Conservation (phyloP, 108 stramenopile genomes). For the Cyclostephanos tholiformis region DNA sequence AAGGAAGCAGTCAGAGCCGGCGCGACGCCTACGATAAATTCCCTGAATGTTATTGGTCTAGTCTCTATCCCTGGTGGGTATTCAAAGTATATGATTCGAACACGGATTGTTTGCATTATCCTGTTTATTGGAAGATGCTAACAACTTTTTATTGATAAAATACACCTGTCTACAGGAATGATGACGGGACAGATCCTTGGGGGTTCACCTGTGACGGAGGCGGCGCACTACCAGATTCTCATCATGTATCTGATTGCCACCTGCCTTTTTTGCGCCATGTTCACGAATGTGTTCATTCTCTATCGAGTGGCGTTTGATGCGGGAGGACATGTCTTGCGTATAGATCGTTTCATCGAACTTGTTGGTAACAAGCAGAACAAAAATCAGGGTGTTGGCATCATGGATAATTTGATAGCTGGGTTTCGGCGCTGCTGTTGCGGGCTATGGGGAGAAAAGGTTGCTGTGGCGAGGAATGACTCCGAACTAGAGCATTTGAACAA, state of each 20-base stretch:
- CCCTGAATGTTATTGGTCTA: slow-evolving; percentile 76
- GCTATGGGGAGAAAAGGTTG: not conserved
- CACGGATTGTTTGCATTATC: not conserved
- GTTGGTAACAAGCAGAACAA: slow-evolving; percentile 26
- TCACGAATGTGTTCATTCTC: slow-evolving; percentile 49
- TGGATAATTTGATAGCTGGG: not conserved
- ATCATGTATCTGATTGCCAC: slow-evolving; percentile 83
- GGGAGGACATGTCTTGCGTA: slow-evolving; percentile 43
- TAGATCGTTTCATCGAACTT: slow-evolving; percentile 44
- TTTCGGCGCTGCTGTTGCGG: slow-evolving; percentile 9
- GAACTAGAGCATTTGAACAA: slow-evolving; percentile 20
- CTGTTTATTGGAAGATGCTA: not conserved
- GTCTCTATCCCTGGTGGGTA: slow-evolving; percentile 79
- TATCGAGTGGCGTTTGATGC: slow-evolving; percentile 66
- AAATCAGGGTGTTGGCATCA: slow-evolving; percentile 1
- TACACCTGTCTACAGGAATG: slow-evolving; percentile 52
- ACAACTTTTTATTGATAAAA: not conserved
- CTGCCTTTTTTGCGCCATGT: slow-evolving; percentile 42
- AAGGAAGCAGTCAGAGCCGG: slow-evolving; percentile 56
- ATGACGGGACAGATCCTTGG: slow-evolving; percentile 95
- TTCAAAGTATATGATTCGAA: not conserved
- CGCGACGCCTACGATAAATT: slow-evolving; percentile 61
- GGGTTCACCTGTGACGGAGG: slow-evolving; percentile 75
- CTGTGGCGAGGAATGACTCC: slow-evolving; percentile 7
- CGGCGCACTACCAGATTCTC: slow-evolving; percentile 89